These are phyloP conservation scores for Hypoxylon cercidicola DNA, from an alignment of 495 filamentous ascomycete species.

Conservation along the genomic window DNA sequence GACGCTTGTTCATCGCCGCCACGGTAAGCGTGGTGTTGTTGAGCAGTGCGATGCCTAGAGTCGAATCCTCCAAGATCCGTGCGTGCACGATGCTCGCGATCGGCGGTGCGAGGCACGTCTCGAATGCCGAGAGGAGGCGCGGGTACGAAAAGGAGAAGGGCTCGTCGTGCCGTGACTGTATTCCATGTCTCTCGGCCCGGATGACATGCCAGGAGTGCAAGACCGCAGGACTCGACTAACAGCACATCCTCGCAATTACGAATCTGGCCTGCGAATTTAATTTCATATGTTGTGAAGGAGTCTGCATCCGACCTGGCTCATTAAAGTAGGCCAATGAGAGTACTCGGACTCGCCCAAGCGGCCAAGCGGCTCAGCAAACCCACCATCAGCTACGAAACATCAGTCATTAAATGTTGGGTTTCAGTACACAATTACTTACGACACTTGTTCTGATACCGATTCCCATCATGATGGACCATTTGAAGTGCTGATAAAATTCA, in stretches of 20 bases:
- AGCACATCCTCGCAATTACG: conserved; percentile 11
- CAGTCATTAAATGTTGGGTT: background rate
- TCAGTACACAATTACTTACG: background rate
- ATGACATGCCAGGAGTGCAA: conserved; percentile 3
- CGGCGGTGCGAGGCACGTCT: conserved; percentile 4
- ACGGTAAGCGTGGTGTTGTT: conserved; percentile 1
- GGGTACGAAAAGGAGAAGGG: background rate
- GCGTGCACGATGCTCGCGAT: conserved; percentile 9
- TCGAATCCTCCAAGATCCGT: background rate
- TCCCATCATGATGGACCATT: background rate
- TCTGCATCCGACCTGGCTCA: background rate
- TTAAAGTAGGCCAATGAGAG: conserved; percentile 5
- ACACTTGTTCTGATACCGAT: background rate
- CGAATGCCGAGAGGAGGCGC: background rate
- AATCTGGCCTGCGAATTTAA: conserved; percentile 6
- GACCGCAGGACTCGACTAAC: background rate
- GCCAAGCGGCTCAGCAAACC: background rate
- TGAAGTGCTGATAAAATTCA: too few relatives aligned
- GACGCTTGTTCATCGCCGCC: background rate
- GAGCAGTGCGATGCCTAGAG: conserved; percentile 4
- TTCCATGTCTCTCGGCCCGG: conserved; percentile 8
- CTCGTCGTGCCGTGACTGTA: conserved; percentile 1
- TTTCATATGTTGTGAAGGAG: conserved; percentile 6
- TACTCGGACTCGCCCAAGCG: background rate
- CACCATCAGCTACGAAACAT: conserved; percentile 1